Evolutionary conservation across 805 yeast genomes (phyloP), one percentile per base, ranked within the genome.

Genomic region (Clavispora santaluciae): DNA sequence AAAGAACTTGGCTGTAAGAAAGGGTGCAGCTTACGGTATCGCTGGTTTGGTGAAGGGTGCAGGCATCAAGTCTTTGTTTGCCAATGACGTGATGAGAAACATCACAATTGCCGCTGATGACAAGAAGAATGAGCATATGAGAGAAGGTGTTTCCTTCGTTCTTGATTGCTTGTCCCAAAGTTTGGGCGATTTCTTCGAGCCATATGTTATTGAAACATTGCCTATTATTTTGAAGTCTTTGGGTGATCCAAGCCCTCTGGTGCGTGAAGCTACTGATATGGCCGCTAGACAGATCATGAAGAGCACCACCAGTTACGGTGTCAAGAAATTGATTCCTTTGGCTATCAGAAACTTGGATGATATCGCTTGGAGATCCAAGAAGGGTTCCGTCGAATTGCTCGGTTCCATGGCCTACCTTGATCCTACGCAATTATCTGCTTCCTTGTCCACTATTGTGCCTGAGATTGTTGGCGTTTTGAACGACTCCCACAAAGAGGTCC

Each of bases 391-490:
- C 15, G 98, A 93, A 60, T 68, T 93, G 39, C 75, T 93, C 35
- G 99, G 99, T 63, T 81, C 96, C 18, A 93, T 93, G 99, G 99
- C 99, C 0, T 93, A 89, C 60, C 73, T 93, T 46, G 96, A 91
- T 56, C 99, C 99, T 3, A 75, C 93, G 2, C 99, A 93, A 59
- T 72, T 93, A 50, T 88, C 97, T 2, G 76, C 90, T 0, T 88
- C 96, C 0, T 70, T 93, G 52, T 85, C 96, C 0, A 79, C 81
- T 0, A 91, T 93, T 66, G 87, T 93, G 45, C 99, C 99, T 1
- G 95, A 91, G 58, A 89, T 93, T 64, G 99, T 91, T 42, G 90
- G 93, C 48, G 96, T 90, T 20, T 70, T 93, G 57, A 89, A 86
- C 56, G 99, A 93, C 56, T 79, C 97, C 0, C 99, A 93, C 63